These are phyloP conservation scores for Taiozyma sp. DNA, from an alignment of 1,139 yeast genomes.

Conservation along the genomic window DNA sequence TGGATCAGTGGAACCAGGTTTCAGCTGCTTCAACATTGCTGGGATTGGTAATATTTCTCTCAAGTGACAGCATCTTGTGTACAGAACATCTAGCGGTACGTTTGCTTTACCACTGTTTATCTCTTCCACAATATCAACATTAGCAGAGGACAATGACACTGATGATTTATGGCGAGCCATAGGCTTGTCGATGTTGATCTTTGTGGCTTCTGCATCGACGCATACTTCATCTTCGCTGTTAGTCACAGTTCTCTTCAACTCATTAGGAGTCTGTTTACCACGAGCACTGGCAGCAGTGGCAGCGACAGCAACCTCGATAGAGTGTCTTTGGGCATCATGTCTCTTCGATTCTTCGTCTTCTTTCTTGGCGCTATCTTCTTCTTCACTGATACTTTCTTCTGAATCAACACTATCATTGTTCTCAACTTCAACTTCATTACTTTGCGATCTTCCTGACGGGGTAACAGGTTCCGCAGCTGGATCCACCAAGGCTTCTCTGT, in stretches of 20 bases:
- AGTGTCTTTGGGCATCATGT: slow-evolving; percentile 21
- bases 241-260: slow-evolving; percentile 23
- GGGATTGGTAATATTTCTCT: slow-evolving; percentile 74
- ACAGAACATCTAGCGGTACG: slow-evolving; percentile 54
- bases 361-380: not conserved
- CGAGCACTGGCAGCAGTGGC: slow-evolving; percentile 32
- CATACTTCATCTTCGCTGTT: slow-evolving; percentile 38
- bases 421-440: not conserved
- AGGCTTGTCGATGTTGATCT: slow-evolving; percentile 45
- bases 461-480: not conserved
- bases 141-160: slow-evolving; percentile 20
- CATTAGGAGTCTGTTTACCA: slow-evolving; percentile 29
- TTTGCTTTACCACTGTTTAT: slow-evolving; percentile 25
- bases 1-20: slow-evolving; percentile 65
- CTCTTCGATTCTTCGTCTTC: not conserved
- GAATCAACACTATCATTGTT: not conserved
- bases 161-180: slow-evolving; percentile 37
- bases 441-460: not conserved
- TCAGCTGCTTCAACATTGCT: slow-evolving; percentile 70
- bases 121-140: slow-evolving; percentile 17
- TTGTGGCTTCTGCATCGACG: slow-evolving; percentile 38
- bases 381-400: not conserved
- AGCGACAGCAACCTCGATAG: slow-evolving; percentile 29
- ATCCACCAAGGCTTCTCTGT: not conserved
- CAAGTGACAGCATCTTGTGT: slow-evolving; percentile 72